Conservation (phyloP, 139 green algal species). For the Chlorella sp. region DNA sequence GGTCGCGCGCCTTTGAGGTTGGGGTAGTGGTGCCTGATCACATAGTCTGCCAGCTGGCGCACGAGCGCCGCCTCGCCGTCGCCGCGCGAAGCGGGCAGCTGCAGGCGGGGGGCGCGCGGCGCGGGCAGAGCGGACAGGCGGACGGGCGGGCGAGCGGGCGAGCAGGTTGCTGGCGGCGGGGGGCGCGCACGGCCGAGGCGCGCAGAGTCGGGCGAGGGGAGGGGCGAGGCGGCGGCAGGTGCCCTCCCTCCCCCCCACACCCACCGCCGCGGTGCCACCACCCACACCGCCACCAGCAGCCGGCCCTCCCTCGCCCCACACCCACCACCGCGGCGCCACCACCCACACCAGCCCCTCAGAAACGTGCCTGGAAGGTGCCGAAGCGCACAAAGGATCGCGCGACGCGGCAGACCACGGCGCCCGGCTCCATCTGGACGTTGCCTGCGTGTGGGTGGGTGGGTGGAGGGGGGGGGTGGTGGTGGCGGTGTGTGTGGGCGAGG, state of each 20-base stretch:
- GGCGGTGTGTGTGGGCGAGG: background rate
- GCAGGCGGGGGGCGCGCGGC: too few species aligned
- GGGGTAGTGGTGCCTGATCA: constrained; percentile 86
- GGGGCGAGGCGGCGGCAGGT: too few species aligned
- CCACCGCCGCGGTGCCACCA: too few species aligned
- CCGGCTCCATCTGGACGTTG: constrained; percentile 64
- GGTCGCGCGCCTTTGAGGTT: constrained; percentile 60
- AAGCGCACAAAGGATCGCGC: constrained; percentile 89
- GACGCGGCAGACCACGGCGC: constrained; percentile 84
- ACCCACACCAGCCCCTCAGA: too few species aligned
- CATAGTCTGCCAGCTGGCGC: constrained; percentile 72
- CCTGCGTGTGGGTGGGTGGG: too few species aligned
- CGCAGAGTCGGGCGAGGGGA: too few species aligned
- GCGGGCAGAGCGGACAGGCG: background rate
- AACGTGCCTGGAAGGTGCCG: constrained; percentile 92
- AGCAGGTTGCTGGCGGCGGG: constrained; percentile 4
- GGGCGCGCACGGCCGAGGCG: too few species aligned
- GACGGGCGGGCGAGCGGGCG: background rate
- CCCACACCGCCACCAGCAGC: too few species aligned
- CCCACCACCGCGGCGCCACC: too few species aligned
- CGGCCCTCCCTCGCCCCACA: too few species aligned
- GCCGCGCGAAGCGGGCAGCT: constrained; percentile 41
- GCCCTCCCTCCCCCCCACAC: too few species aligned
- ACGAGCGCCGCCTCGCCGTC: constrained; percentile 56
- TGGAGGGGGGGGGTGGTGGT: too few species aligned